A percentile compares a stretch with the other conserved stretches of the same genome.
phyloP scores from a whole-genome alignment of 345 rosid genomes.

The Cardiospermum halicacabum region DNA sequence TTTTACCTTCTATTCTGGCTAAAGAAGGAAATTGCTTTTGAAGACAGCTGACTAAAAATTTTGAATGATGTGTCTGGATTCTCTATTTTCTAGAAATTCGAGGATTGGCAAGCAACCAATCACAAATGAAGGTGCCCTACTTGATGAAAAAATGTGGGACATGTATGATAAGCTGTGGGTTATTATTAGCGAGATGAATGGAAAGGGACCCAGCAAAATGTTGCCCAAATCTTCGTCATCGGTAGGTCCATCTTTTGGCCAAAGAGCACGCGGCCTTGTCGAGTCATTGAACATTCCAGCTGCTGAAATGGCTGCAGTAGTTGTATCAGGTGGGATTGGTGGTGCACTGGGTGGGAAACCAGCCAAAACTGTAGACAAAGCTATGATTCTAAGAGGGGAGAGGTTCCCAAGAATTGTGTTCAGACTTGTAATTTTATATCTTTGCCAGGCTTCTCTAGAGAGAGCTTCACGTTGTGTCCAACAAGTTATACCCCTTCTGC shows the following conservation, averaged over 20 bases:
- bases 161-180: constrained; percentile 85
- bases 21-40: neutral
- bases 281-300: constrained; percentile 97
- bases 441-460: constrained; percentile 76
- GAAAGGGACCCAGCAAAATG: constrained; percentile 73
- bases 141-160: constrained; percentile 77
- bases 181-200: constrained; percentile 70
- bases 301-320: constrained; percentile 98
- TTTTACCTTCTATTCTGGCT: neutral
- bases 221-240: constrained; percentile 47
- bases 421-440: constrained; percentile 75
- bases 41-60: neutral
- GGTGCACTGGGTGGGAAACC: constrained; percentile 83
- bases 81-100: constrained; percentile 34
- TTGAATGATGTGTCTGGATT: constrained; percentile 8
- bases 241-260: constrained; percentile 76
- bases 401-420: constrained; percentile 87
- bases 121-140: constrained; percentile 35
- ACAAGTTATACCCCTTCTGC: constrained; percentile 73
- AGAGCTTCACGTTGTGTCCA: constrained; percentile 88
- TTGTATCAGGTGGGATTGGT: constrained; percentile 92
- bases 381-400: constrained; percentile 92
- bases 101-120: constrained; percentile 33
- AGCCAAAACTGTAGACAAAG: constrained; percentile 76
- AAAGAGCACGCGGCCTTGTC: constrained; percentile 94